A percentile compares a stretch with the other conserved stretches of the same genome.
Conservation (phyloP, 306 rosid genomes). For the Cucurbita moschata region DNA sequence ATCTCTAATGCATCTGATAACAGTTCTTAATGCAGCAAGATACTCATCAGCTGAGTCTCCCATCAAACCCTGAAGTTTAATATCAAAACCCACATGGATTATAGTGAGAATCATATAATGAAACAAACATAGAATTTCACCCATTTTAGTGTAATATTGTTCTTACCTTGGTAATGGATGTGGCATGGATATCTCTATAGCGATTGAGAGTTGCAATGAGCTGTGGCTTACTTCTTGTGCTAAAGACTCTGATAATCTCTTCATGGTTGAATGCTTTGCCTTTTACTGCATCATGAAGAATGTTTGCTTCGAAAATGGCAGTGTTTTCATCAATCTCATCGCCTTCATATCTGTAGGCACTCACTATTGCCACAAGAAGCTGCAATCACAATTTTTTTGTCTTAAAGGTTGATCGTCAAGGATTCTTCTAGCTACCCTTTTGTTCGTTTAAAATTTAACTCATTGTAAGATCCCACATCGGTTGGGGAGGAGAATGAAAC, state of each 20-base stretch:
- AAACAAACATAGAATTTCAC: too few relatives aligned
- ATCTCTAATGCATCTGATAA: conserved; percentile 28
- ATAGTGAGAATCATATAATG: not conserved
- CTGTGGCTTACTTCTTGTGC: conserved; percentile 44
- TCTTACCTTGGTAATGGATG: conserved; percentile 33
- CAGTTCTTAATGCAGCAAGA: conserved; percentile 18
- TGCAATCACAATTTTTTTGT: conserved; percentile 3
- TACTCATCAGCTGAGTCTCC: conserved; percentile 8
- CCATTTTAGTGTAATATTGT: not conserved
- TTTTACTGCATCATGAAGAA: conserved; percentile 12
- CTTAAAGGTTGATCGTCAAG: too few relatives aligned
- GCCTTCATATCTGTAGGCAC: conserved; percentile 28
- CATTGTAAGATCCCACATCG: too few relatives aligned
- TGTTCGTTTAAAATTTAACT: too few relatives aligned
- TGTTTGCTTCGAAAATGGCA: conserved; percentile 26
- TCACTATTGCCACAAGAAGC: conserved; percentile 24
- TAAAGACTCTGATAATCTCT: conserved; percentile 31
- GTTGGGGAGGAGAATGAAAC: too few relatives aligned
- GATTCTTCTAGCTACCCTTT: too few relatives aligned
- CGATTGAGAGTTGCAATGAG: conserved; percentile 28
- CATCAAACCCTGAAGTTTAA: conserved; percentile 21
- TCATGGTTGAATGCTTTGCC: conserved; percentile 22
- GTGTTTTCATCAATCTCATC: conserved; percentile 18
- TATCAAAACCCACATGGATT: not conserved
- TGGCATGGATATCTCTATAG: conserved; percentile 23